Base-by-base conservation (phyloP, 2,329 filamentous ascomycete species). In the Neonectria magnoliae region DNA sequence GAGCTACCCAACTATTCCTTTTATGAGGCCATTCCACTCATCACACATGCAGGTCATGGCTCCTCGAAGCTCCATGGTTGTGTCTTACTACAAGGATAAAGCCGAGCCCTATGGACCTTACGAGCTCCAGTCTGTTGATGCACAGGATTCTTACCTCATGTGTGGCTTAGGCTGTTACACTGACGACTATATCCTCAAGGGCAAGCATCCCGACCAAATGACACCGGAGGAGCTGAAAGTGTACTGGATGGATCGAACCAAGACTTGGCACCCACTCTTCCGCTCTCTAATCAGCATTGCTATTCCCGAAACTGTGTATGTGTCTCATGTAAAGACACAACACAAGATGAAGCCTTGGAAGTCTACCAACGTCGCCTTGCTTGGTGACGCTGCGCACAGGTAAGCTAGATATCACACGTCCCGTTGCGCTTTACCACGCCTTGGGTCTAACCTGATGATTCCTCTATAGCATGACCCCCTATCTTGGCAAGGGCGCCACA, bases 331-430 rank as follows among this genome's bases (percentile, higher is more conserved):
- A 7, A 60, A 60, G 36, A 60, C 57, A 4, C 57, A 60, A 18
- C 48, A 60, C 14, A 53, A 53, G 48, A 45, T 60, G 38, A 53
- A 54, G 27, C 48, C 47, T 22, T 60, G 57, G 57, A 53, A 60
- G n/a, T 45, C 33, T 7, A 41, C 27, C 38, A 60, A 53, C 13
- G 13, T 60, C 4, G 18, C 38, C 6, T 7, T 59, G n/a, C n/a
- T 59, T 2, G 57, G 57, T 2, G 57, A 59, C 16, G 57, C 57
- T 8, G 57, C 57, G 7, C 57, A 60, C 38, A 60, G 57, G 57
- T 47, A 27, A 60, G 48, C 33, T 6, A 16, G 3, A 27, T 36
- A 11, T 14, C 6, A 36, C 13, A 14, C 33, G 11, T 45, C 11
- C 36, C 20, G 2, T 5, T 18, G 31, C 27, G 9, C 36, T 18